Conservation (phyloP, 768 basidiomycete species). For the Nevesoporus exiguus region DNA sequence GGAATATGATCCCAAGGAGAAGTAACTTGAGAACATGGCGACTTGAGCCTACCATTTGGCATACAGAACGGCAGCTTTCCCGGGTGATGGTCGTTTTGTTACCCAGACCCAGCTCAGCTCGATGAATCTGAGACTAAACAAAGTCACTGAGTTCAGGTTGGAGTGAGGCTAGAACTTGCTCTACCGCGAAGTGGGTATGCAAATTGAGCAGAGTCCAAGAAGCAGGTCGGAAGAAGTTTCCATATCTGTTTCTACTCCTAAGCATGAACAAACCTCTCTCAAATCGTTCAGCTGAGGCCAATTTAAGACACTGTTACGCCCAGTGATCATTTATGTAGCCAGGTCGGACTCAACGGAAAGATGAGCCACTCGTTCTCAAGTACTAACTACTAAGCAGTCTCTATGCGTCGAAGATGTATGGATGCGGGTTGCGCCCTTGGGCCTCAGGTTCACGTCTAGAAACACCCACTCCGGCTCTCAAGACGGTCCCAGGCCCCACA, state of each 20-base stretch:
- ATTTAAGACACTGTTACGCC: too few species aligned
- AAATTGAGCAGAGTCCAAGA: background rate
- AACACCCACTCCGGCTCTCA: background rate
- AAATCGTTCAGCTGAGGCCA: too few species aligned
- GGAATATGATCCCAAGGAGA: constrained; percentile 68
- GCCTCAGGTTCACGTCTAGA: background rate
- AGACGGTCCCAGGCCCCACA: constrained; percentile 15
- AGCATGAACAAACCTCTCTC: background rate
- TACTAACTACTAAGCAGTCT: too few species aligned
- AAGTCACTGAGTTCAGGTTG: background rate
- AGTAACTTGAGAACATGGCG: constrained; percentile 42
- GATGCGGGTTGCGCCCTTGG: background rate
- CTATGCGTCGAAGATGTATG: too few species aligned
- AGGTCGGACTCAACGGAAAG: too few species aligned
- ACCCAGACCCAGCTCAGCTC: background rate
- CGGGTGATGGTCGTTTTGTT: background rate
- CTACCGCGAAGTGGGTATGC: background rate
- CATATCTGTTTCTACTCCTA: background rate
- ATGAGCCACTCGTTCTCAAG: too few species aligned
- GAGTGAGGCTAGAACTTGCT: background rate
- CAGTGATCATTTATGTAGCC: too few species aligned
- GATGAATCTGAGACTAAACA: background rate
- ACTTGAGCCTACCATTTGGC: constrained; percentile 16
- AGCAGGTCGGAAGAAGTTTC: background rate
- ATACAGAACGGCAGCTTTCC: background rate